These are phyloP conservation scores for Pyrenopolyporus hunteri DNA, from an alignment of 495 filamentous ascomycete species.

Conservation along the genomic window DNA sequence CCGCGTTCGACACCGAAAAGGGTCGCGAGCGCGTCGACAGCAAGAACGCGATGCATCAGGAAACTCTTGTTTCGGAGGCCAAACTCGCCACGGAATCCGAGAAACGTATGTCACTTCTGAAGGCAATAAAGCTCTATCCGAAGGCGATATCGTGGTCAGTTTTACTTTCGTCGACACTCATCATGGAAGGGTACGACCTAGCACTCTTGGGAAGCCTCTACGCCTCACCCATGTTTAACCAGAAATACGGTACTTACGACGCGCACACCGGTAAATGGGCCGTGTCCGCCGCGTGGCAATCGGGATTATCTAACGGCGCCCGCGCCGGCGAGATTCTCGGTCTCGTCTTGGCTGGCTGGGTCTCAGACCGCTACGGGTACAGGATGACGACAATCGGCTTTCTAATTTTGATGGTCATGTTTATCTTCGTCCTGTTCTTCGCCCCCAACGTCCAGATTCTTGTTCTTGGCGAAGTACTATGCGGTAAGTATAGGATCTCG, in stretches of 20 bases:
- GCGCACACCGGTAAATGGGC: constrained; percentile 34
- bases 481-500: constrained; percentile 36
- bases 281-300: constrained; percentile 47
- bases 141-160: constrained; percentile 59
- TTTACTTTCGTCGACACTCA: constrained; percentile 56
- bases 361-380: constrained; percentile 45
- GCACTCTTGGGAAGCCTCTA: constrained; percentile 44
- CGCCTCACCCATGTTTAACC: constrained; percentile 43
- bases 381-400: constrained; percentile 47
- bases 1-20: constrained; percentile 1
- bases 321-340: constrained; percentile 48
- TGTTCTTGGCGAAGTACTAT: constrained; percentile 67
- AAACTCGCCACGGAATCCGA: constrained; percentile 44
- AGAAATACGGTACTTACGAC: constrained; percentile 42
- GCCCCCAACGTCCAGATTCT: constrained; percentile 65
- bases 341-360: constrained; percentile 43
- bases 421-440: constrained; percentile 64
- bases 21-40: constrained; percentile 7
- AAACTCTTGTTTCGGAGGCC: constrained; percentile 36
- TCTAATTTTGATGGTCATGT: constrained; percentile 51
- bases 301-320: constrained; percentile 46
- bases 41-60: constrained; percentile 12
- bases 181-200: constrained; percentile 65
- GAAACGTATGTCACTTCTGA: constrained; percentile 47
- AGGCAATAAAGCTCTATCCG: constrained; percentile 51